Base-by-base conservation (phyloP, 495 filamentous ascomycete genomes). In the Glonium stellatum region DNA sequence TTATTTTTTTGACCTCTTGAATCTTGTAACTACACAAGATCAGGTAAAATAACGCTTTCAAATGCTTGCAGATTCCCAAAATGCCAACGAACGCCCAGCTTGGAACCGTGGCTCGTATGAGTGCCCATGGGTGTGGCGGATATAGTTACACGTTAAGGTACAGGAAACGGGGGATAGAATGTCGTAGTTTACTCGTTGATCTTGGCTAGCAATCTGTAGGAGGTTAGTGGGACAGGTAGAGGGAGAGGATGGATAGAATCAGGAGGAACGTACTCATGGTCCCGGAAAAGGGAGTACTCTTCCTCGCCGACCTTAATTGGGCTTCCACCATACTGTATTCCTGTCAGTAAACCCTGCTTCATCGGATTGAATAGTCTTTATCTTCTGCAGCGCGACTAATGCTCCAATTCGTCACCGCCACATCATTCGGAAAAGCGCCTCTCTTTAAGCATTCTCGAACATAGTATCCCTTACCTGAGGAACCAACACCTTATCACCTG, bases 221-320 rank as follows among this genome's bases (percentile, higher is more conserved):
- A 9, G 36, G 18, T 23, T 37, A 48, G 11, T 41, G 25, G n/a
- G n/a, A n/a, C n/a, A n/a, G 21, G 19, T 25, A 39, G 6, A 25
- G 15, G 46, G 35, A 0, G 49, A 41, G 13, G 19, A 0, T 13
- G 35, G 15, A 15, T 8, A 25, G 18, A 19, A 48, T 46, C 36
- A 49, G 22, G 55, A 34, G 42, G 55, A 58, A 83, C 88, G 71
- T 85, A 97, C 93, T 99, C 93, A 76, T 89, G 86, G 75, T 99
- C 93, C 66, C 92, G 81, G 85, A 95, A 99, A 58, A 99, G 86
- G 61, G 86, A 84, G 78, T 84, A 97, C 79, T 97, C 93, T 63
- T 97, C 89, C 63, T 97, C 92, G 62, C 92, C 92, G 67, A 97
- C 90, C 83, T 97, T 97, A 74, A 99, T 82, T 55, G 95, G 87